Evolutionary conservation across 148 eudicot genomes (phyloP), one percentile per base, ranked within the genome.

Genomic region (Diospyros lotus): DNA sequence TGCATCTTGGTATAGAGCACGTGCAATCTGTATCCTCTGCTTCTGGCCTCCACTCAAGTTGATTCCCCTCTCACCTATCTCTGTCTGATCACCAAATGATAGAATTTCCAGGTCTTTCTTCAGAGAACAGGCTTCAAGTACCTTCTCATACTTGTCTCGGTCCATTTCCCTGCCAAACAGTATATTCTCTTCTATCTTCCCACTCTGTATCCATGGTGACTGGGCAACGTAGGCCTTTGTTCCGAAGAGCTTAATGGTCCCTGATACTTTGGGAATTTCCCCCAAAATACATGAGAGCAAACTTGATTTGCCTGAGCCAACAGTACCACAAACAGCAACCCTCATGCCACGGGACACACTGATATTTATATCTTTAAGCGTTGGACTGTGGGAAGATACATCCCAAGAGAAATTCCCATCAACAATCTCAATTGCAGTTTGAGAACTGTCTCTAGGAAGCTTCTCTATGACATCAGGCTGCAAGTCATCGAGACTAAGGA

Each of bases 41-140:
- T 86, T 88, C 79, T 88, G 91, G 9, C 91, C 91, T 10, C 91
- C 89, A 64, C 91, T 88, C 80, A 88, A 68, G 75, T 88, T 88
- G n/a, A 84, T 88, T n/a, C 91, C 91, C 77, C 91, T 82, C 66
- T 88, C 91, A 4, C 91, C 91, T 68, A 86, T 86, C 8, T 82
- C 72, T 0, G 89, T 86, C 71, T 80, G 86, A 75, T 88, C 91
- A 8, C 89, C 87, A 11, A 81, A 80, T 14, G 88, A 50, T 2
- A 87, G 76, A 60, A 83, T 60, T 72, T 85, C 85, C 53, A 85
- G 82, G 82, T 87, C 88, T 58, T 83, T 81, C 69, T 81, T 82
- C 73, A 87, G 75, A 6, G 88, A 68, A 74, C 80, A 88, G 17
- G 89, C 92, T 68, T 86, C 89, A 11, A 88, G 76, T 41, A 86